phyloP scores from a whole-genome alignment of 2,329 filamentous ascomycete genomes.

The Aspergillus arachidicola region DNA sequence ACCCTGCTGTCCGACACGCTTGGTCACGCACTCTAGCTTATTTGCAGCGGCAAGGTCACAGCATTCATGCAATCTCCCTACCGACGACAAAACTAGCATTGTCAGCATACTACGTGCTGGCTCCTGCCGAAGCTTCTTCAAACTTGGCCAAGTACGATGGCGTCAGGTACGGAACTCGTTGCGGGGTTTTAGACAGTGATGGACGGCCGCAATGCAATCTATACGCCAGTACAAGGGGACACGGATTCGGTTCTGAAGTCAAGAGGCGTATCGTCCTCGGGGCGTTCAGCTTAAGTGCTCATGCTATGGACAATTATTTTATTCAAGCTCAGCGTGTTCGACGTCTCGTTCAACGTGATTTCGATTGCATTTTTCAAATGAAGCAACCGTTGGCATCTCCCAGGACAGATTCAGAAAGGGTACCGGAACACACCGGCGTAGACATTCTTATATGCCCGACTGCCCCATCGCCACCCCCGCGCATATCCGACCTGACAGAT shows the following conservation, averaged over 20 bases:
- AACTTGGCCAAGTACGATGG: constrained; percentile 98
- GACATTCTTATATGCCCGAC: constrained; percentile 90
- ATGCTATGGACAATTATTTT: constrained; percentile 95
- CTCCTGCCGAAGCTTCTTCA: constrained; percentile 90
- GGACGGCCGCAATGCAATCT: constrained; percentile 58
- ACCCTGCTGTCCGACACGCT: constrained; percentile 65
- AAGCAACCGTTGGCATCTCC: constrained; percentile 63
- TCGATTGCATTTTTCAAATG: constrained; percentile 74
- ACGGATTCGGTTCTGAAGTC: constrained; percentile 81
- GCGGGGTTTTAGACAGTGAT: constrained; percentile 51
- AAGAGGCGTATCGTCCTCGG: constrained; percentile 84
- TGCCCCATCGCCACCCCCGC: constrained; percentile 74
- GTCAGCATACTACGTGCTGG: constrained; percentile 92
- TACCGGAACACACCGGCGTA: constrained; percentile 48
- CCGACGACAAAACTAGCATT: constrained; percentile 83
- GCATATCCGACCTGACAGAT: constrained; percentile 57
- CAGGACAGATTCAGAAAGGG: constrained; percentile 6
- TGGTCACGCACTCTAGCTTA: constrained; percentile 67
- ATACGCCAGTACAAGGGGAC: constrained; percentile 74
- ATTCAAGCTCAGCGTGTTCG: constrained; percentile 88
- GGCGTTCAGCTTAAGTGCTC: constrained; percentile 84
- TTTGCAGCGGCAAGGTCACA: constrained; percentile 68
- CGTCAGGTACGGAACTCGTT: constrained; percentile 78
- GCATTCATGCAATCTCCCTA: constrained; percentile 74
- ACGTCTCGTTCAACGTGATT: constrained; percentile 80